A percentile compares a stretch with the other conserved stretches of the same genome.
Conservation (phyloP, 768 basidiomycete species). For the Kwoniella mangroviensis region DNA sequence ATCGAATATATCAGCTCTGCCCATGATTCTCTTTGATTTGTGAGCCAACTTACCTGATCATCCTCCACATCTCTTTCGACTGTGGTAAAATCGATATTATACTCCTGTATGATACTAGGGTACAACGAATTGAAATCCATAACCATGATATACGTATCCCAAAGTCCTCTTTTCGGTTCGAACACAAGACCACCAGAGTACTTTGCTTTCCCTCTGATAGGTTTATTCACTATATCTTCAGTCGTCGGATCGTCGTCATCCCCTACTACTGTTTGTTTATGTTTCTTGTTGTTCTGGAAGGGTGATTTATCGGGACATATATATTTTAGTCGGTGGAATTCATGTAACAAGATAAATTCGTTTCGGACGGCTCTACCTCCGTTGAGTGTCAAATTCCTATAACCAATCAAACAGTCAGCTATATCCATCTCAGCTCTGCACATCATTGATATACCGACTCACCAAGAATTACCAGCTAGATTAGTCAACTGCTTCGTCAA, state of each 20-base stretch:
- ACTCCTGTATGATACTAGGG: constrained; percentile 99
- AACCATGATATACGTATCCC: constrained; percentile 95
- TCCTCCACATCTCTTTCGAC: constrained; percentile 71
- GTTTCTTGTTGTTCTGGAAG: constrained; percentile 72
- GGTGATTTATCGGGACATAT: constrained; percentile 93
- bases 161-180: constrained; percentile 91
- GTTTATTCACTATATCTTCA: constrained; percentile 66
- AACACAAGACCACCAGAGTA: constrained; percentile 99
- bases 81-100: constrained; percentile 98
- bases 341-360: constrained; percentile 97
- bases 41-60: constrained; percentile 59
- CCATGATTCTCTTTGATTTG: not conserved
- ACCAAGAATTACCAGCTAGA: constrained; percentile 97
- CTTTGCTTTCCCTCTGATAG: constrained; percentile 75
- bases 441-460: constrained; percentile 39
- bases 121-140: constrained; percentile 99
- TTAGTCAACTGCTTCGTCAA: constrained; percentile 92
- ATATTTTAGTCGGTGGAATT: constrained; percentile 94
- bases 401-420: not conserved
- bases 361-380: constrained; percentile 98
- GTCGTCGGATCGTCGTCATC: constrained; percentile 64
- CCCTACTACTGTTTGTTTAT: constrained; percentile 34
- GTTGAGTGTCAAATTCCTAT: constrained; percentile 94
- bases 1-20: not conserved
- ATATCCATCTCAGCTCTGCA: constrained; percentile 8